phyloP scores from a whole-genome alignment of 176 grass and related monocot species.

The Zea luxurians region DNA sequence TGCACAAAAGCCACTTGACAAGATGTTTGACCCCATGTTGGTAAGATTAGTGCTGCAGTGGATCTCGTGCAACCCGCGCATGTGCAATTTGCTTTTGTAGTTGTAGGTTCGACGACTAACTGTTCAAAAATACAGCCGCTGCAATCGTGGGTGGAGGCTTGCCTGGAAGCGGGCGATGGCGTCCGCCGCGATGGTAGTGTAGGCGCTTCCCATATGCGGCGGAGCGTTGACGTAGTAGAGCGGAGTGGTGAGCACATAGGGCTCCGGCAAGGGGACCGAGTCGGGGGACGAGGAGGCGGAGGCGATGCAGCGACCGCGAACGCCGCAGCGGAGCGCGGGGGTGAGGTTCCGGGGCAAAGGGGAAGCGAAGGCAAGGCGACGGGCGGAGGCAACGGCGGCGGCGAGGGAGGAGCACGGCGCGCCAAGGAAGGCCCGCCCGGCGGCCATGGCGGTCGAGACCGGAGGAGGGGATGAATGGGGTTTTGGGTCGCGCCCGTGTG shows the following conservation, averaged over 20 bases:
- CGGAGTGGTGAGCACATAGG: conserved; percentile 83
- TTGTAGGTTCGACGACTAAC: neutral
- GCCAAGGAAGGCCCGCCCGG: conserved; percentile 70
- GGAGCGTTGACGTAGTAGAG: conserved; percentile 97
- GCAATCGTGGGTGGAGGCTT: neutral
- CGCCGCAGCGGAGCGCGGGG: conserved; percentile 23
- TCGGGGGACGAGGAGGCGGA: conserved; percentile 41
- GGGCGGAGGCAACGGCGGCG: conserved; percentile 42
- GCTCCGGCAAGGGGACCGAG: conserved; percentile 22
- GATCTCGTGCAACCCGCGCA: neutral
- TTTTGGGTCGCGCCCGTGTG: conserved; percentile 43
- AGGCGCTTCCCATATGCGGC: conserved; percentile 97
- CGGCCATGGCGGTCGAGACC: conserved; percentile 61
- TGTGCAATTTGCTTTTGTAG: neutral
- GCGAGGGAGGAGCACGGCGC: conserved; percentile 51
- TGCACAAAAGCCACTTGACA: neutral
- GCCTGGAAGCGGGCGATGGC: conserved; percentile 95
- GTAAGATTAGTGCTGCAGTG: neutral
- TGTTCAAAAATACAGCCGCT: neutral
- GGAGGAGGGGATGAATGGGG: conserved; percentile 25
- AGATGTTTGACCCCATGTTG: neutral
- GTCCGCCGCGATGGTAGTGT: conserved; percentile 95
- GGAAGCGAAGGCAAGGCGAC: conserved; percentile 26
- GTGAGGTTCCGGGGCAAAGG: neutral
- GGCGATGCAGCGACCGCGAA: conserved; percentile 35